Conservation (phyloP, 352 stramenopile species). For the Phytophthora hibernalis region DNA sequence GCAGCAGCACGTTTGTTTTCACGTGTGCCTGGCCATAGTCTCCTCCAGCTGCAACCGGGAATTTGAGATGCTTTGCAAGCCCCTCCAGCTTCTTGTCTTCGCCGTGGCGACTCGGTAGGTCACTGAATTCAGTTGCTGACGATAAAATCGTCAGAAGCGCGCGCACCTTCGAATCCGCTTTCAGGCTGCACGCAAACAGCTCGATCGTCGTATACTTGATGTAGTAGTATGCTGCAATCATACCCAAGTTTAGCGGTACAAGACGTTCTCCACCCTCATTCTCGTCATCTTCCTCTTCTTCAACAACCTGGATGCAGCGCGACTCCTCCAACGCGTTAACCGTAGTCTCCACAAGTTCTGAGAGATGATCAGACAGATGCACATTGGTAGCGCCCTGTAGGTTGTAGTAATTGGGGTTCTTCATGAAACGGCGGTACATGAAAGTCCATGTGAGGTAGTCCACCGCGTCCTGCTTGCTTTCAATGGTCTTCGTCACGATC, state of each 20-base stretch:
- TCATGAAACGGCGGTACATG: slow-evolving; percentile 97
- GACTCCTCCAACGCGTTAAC: slow-evolving; percentile 97
- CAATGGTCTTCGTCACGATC: slow-evolving; percentile 98
- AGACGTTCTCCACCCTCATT: slow-evolving; percentile 92
- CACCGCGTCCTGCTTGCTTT: slow-evolving; percentile 98
- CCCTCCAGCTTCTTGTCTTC: slow-evolving; percentile 95
- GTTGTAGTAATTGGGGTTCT: slow-evolving; percentile 99
- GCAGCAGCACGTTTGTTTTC: slow-evolving; percentile 97
- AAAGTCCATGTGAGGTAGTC: slow-evolving; percentile 99
- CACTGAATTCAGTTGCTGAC: slow-evolving; percentile 96
- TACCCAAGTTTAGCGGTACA: slow-evolving; percentile 97
- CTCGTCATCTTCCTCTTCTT: slow-evolving; percentile 87
- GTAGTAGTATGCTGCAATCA: slow-evolving; percentile 99
- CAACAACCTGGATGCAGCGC: slow-evolving; percentile 96
- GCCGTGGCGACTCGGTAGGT: slow-evolving; percentile 92
- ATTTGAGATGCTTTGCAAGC: slow-evolving; percentile 95
- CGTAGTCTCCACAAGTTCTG: slow-evolving; percentile 98
- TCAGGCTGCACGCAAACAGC: slow-evolving; percentile 98
- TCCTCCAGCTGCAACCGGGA: slow-evolving; percentile 86
- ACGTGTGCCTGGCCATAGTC: slow-evolving; percentile 94
- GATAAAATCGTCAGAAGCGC: slow-evolving; percentile 97
- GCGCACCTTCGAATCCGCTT: slow-evolving; percentile 96
- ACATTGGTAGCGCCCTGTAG: slow-evolving; percentile 92
- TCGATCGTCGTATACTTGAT: slow-evolving; percentile 99
- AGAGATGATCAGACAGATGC: slow-evolving; percentile 98